These are phyloP conservation scores for Thalassiosira oceanica DNA, from an alignment of 352 stramenopile genomes.

Conservation along the genomic window DNA sequence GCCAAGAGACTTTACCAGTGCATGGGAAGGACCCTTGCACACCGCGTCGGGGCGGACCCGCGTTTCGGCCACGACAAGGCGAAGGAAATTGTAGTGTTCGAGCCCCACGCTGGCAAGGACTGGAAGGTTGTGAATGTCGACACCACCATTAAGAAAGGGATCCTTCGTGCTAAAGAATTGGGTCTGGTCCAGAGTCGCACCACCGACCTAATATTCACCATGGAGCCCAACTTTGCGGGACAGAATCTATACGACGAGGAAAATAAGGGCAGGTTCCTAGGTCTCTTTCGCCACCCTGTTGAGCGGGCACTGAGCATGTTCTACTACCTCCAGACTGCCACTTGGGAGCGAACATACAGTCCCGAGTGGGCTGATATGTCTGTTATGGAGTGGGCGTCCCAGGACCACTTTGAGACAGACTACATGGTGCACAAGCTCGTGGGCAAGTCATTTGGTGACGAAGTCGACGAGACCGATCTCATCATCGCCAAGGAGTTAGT, in stretches of 20 bases:
- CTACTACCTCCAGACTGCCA: conserved; percentile 54
- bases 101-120: conserved; percentile 1
- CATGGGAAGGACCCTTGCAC: conserved; percentile 25
- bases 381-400: conserved; percentile 32
- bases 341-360: conserved; percentile 41
- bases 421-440: conserved; percentile 49
- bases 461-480: conserved; percentile 33
- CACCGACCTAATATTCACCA: conserved; percentile 47
- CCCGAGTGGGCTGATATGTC: conserved; percentile 35
- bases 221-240: conserved; percentile 27
- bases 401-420: conserved; percentile 34
- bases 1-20: conserved; percentile 51
- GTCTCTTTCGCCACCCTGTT: conserved; percentile 51
- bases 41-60: conserved; percentile 22
- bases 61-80: conserved; percentile 31
- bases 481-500: conserved; percentile 47
- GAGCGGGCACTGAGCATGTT: conserved; percentile 51
- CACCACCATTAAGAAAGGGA: conserved; percentile 37
- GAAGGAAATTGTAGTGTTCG: conserved; percentile 19
- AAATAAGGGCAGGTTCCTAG: conserved; percentile 43
- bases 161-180: conserved; percentile 34
- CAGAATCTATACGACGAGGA: conserved; percentile 28
- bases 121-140: conserved; percentile 57
- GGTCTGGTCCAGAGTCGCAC: conserved; percentile 17
- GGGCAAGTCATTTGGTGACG: conserved; percentile 22